phyloP scores from a whole-genome alignment of 768 basidiomycete species.

The Lentinula aciculospora region DNA sequence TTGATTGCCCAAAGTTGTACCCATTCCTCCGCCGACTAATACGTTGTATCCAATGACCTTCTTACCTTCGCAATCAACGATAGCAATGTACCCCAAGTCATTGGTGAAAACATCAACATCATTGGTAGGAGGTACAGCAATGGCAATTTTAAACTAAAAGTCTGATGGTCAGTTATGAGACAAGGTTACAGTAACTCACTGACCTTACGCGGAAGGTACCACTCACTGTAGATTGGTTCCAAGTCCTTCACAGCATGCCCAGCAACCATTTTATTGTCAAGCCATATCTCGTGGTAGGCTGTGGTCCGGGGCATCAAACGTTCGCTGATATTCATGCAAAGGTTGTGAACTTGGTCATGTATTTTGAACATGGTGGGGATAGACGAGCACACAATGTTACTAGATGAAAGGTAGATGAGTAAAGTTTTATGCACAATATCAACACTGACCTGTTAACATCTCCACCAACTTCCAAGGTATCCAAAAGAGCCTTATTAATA shows the following conservation, averaged over 20 bases:
- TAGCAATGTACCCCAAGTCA: conserved; percentile 95
- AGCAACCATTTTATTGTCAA: conserved; percentile 94
- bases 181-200: neutral
- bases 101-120: conserved; percentile 95
- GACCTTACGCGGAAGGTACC: conserved; percentile 86
- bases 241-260: conserved; percentile 92
- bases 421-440: conserved; percentile 9
- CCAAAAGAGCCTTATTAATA: conserved; percentile 85
- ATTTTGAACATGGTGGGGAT: conserved; percentile 84
- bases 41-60: conserved; percentile 91
- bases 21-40: conserved; percentile 94
- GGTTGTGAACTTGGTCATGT: conserved; percentile 77
- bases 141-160: conserved; percentile 83
- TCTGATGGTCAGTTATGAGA: neutral
- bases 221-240: conserved; percentile 96
- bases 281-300: conserved; percentile 98
- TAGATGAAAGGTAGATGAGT: conserved; percentile 19
- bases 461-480: conserved; percentile 97
- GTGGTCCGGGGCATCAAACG: conserved; percentile 85
- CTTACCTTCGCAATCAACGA: conserved; percentile 63
- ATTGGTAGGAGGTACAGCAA: conserved; percentile 94
- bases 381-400: conserved; percentile 88
- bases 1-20: conserved; percentile 98
- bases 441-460: conserved; percentile 85
- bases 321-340: conserved; percentile 77